Evolutionary conservation across 306 rosid species (phyloP).

Genomic region (Rosa lucieae): DNA sequence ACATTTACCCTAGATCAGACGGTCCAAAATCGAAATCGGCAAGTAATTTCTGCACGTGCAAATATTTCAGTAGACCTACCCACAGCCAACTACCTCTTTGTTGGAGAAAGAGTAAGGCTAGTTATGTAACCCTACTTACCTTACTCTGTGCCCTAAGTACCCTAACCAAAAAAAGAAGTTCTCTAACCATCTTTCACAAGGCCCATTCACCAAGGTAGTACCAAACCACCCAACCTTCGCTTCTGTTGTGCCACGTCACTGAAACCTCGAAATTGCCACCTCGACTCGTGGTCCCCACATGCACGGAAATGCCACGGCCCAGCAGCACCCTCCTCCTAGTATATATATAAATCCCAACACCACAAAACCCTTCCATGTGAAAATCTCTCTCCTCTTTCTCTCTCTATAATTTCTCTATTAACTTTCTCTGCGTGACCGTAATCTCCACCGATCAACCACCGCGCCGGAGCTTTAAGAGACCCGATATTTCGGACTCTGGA

Average conservation of each 20-base stretch:
- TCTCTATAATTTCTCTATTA: background rate
- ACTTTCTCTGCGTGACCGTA: background rate
- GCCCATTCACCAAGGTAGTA: background rate
- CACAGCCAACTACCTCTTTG: background rate
- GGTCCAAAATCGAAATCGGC: background rate
- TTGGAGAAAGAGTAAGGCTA: background rate
- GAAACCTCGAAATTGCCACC: conserved; percentile 19
- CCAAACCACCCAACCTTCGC: conserved; percentile 7
- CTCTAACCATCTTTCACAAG: conserved; percentile 2
- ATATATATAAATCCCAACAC: conserved; percentile 8
- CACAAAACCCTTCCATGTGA: conserved; percentile 26
- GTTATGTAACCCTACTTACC: background rate
- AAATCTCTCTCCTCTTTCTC: background rate
- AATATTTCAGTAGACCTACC: background rate
- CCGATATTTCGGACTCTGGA: conserved; percentile 1
- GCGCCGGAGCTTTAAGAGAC: background rate
- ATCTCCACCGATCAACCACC: conserved; percentile 9
- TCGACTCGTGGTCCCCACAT: background rate
- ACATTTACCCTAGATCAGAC: background rate
- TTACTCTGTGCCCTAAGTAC: background rate
- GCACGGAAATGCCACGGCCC: conserved; percentile 25
- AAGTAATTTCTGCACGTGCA: background rate
- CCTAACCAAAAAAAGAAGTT: background rate
- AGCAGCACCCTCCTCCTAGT: background rate
- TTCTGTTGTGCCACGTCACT: conserved; percentile 19